Conservation (phyloP, 2,329 filamentous ascomycete genomes). For the Arthrobotrys musiformis region DNA sequence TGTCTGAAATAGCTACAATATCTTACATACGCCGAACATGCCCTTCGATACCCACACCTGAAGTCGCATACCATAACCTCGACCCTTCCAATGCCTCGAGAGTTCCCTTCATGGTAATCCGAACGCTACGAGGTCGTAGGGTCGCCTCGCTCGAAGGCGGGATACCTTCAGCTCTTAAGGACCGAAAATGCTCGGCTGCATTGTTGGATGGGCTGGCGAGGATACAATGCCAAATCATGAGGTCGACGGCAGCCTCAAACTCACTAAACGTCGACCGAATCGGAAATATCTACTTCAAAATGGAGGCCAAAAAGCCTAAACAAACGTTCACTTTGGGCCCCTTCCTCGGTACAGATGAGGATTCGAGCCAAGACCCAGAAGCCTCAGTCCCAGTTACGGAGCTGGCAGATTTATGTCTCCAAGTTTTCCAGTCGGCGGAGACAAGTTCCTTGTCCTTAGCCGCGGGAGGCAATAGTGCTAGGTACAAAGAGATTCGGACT, state of each 20-base stretch:
- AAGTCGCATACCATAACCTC: constrained; percentile 43
- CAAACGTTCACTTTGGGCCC: constrained; percentile 40
- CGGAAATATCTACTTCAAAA: constrained; percentile 47
- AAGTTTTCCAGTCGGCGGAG: constrained; percentile 45
- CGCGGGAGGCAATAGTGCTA: not conserved
- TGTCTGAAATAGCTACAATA: constrained; percentile 48
- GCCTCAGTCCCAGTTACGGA: constrained; percentile 32
- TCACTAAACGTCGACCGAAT: constrained; percentile 38
- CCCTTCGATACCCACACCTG: constrained; percentile 39
- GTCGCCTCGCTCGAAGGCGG: constrained; percentile 34
- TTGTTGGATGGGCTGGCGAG: constrained; percentile 38
- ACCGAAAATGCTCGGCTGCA: constrained; percentile 29
- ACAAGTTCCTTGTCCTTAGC: constrained; percentile 11
- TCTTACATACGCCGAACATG: constrained; percentile 39
- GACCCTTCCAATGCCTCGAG: constrained; percentile 37
- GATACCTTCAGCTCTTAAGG: constrained; percentile 27
- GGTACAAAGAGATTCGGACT: constrained; percentile 38
- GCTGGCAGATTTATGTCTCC: constrained; percentile 41
- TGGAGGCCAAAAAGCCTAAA: constrained; percentile 40
- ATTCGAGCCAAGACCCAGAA: constrained; percentile 29
- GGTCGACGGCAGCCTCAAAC: constrained; percentile 1
- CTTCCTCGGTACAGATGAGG: constrained; percentile 36
- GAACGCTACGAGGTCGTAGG: constrained; percentile 24
- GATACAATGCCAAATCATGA: constrained; percentile 42
- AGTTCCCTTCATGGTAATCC: constrained; percentile 41